These are phyloP conservation scores for Akanthomyces dipterigenus DNA, from an alignment of 2,329 filamentous ascomycete species.

Conservation along the genomic window DNA sequence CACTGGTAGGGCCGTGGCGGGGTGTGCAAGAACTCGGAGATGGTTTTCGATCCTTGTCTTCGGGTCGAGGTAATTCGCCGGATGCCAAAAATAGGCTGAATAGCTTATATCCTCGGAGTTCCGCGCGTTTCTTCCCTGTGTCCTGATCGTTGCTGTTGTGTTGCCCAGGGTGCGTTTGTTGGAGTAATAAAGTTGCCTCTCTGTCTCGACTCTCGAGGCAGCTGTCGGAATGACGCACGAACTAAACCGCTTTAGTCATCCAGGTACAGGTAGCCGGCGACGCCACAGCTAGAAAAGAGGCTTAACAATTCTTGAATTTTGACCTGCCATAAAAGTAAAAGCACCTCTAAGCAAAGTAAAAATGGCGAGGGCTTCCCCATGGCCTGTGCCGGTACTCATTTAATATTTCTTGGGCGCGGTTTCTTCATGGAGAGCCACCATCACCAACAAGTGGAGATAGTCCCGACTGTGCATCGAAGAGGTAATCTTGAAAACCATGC, in stretches of 20 bases:
- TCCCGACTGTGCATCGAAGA: not conserved
- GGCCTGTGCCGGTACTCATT: not conserved
- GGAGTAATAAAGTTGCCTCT: conserved; percentile 1
- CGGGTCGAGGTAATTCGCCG: not conserved
- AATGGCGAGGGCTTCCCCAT: not conserved
- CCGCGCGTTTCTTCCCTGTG: not conserved
- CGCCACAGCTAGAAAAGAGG: not conserved
- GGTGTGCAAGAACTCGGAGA: not conserved
- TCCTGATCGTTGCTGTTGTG: not conserved
- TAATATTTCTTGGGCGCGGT: not conserved
- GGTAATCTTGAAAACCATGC: not conserved
- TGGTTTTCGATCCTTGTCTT: not conserved
- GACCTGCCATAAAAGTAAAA: not conserved
- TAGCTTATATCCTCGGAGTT: not conserved
- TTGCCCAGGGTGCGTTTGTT: not conserved
- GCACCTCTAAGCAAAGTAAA: not conserved
- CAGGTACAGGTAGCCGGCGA: not conserved
- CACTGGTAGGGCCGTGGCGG: not conserved
- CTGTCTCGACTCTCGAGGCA: conserved; percentile 10
- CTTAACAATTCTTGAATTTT: not conserved
- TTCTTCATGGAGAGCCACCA: not conserved
- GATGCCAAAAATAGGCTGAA: not conserved
- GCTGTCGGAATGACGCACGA: conserved; percentile 15
- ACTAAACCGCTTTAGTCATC: conserved; percentile 12
- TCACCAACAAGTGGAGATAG: too few species aligned